Evolutionary conservation across 768 basidiomycete species (phyloP).

Genomic region (Tremella fuciformis): DNA sequence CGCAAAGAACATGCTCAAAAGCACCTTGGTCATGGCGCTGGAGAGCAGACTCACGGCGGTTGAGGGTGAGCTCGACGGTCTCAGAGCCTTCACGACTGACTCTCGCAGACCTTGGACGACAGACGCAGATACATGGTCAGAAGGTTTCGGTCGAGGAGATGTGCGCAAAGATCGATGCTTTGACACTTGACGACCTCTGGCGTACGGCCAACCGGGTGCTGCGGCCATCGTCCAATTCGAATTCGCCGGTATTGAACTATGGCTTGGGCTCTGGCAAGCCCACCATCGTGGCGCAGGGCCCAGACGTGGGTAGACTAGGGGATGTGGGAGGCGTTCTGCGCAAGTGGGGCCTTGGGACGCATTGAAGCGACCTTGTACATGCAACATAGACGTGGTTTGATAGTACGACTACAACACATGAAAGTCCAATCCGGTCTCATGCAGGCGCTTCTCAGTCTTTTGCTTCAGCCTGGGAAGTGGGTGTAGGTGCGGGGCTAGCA

Average conservation of each 20-base stretch:
- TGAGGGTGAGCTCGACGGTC: slow-evolving; percentile 52
- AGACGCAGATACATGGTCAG: slow-evolving; percentile 81
- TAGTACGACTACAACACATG: too few relatives aligned
- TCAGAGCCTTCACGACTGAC: slow-evolving; percentile 55
- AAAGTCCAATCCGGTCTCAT: too few relatives aligned
- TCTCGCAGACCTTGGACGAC: slow-evolving; percentile 68
- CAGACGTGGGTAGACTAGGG: slow-evolving; percentile 64
- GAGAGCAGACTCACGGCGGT: slow-evolving; percentile 63
- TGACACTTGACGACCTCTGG: slow-evolving; percentile 66
- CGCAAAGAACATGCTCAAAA: slow-evolving; percentile 94
- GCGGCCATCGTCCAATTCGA: slow-evolving; percentile 28
- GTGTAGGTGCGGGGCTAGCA: too few relatives aligned
- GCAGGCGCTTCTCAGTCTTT: too few relatives aligned
- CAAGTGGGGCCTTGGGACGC: slow-evolving; percentile 45
- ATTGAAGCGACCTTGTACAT: background rate
- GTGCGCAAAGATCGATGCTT: slow-evolving; percentile 76
- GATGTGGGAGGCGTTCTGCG: slow-evolving; percentile 52
- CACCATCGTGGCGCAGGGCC: slow-evolving; percentile 78
- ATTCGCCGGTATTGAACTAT: slow-evolving; percentile 32
- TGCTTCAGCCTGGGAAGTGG: too few relatives aligned
- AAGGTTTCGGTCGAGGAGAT: slow-evolving; percentile 87
- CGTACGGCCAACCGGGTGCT: slow-evolving; percentile 75
- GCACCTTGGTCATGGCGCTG: slow-evolving; percentile 87
- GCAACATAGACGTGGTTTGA: too few relatives aligned
- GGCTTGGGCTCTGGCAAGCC: slow-evolving; percentile 58